These are phyloP conservation scores for Saccharomyces hybrid DNA, from an alignment of 1,139 yeast genomes.

Conservation along the genomic window DNA sequence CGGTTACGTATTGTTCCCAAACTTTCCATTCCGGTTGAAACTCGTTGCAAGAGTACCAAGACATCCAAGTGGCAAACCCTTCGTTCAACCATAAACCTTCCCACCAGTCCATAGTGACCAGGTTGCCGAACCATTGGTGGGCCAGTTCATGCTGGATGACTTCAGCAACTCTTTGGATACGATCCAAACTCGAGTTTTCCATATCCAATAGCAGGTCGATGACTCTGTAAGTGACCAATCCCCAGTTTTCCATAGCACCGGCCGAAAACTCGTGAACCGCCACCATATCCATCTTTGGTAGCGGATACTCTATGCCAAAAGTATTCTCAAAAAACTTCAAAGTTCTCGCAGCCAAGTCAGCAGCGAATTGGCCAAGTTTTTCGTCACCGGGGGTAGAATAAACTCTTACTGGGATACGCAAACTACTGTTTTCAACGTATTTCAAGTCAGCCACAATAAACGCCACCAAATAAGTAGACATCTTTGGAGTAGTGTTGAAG, in stretches of 20 bases:
- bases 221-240: slow-evolving; percentile 64
- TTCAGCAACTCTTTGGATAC: slow-evolving; percentile 57
- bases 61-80: slow-evolving; percentile 82
- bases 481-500: slow-evolving; percentile 55
- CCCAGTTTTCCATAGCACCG: slow-evolving; percentile 83
- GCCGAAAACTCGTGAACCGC: slow-evolving; percentile 72
- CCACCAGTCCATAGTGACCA: slow-evolving; percentile 85
- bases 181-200: slow-evolving; percentile 34
- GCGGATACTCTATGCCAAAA: slow-evolving; percentile 60
- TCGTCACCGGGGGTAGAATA: slow-evolving; percentile 66
- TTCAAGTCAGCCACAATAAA: slow-evolving; percentile 74
- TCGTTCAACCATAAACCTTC: slow-evolving; percentile 78
- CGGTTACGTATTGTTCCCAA: slow-evolving; percentile 55
- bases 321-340: slow-evolving; percentile 58
- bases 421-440: slow-evolving; percentile 49
- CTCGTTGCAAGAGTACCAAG: slow-evolving; percentile 40
- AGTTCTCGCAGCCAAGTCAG: slow-evolving; percentile 57
- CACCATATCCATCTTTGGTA: slow-evolving; percentile 66
- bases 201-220: slow-evolving; percentile 61
- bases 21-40: slow-evolving; percentile 57
- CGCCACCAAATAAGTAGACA: slow-evolving; percentile 71
- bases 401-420: slow-evolving; percentile 50
- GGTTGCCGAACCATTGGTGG: slow-evolving; percentile 79
- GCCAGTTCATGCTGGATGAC: slow-evolving; percentile 77
- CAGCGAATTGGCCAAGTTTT: slow-evolving; percentile 56